Percentiles rank a stretch among this genome's conserved stretches.
phyloP scores from a whole-genome alignment of 768 basidiomycete genomes.

The Kwoniella shandongensis region DNA sequence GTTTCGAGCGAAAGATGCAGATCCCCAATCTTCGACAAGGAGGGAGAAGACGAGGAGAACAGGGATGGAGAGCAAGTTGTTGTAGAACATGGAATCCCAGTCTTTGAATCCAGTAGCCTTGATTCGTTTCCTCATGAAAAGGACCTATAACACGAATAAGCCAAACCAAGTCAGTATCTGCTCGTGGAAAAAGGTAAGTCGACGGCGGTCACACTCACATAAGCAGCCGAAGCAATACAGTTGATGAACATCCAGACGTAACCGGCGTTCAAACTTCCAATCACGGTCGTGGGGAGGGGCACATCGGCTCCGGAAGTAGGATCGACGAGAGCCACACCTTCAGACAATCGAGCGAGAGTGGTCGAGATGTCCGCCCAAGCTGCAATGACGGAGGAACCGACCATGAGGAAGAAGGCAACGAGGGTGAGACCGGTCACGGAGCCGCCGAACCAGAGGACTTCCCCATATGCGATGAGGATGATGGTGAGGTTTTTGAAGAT shows the following conservation, averaged over 20 bases:
- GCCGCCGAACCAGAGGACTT: slow-evolving; percentile 94
- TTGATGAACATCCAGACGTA: slow-evolving; percentile 97
- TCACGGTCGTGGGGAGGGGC: slow-evolving; percentile 32
- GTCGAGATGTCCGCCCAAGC: slow-evolving; percentile 84
- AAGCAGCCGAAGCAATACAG: slow-evolving; percentile 83
- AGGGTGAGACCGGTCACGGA: slow-evolving; percentile 82
- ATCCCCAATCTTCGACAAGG: slow-evolving; percentile 83
- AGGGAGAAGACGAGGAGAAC: slow-evolving; percentile 79
- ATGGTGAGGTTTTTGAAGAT: slow-evolving; percentile 99
- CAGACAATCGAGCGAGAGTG: slow-evolving; percentile 50
- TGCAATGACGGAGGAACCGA: slow-evolving; percentile 91
- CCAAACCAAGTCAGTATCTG: background rate
- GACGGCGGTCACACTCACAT: slow-evolving; percentile 61
- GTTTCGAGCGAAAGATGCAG: slow-evolving; percentile 71
- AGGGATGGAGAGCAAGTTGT: slow-evolving; percentile 92
- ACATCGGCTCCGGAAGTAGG: slow-evolving; percentile 50
- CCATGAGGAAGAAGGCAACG: slow-evolving; percentile 89
- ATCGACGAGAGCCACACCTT: slow-evolving; percentile 42
- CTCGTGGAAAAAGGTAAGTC: slow-evolving; percentile 8
- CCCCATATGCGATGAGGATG: slow-evolving; percentile 93
- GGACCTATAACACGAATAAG: slow-evolving; percentile 62
- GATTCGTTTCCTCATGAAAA: slow-evolving; percentile 95
- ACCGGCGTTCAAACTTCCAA: slow-evolving; percentile 68
- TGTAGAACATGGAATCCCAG: slow-evolving; percentile 99
- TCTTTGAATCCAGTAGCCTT: slow-evolving; percentile 93